phyloP scores from a whole-genome alignment of 169 alveolate genomes.

The Fabrea salina region DNA sequence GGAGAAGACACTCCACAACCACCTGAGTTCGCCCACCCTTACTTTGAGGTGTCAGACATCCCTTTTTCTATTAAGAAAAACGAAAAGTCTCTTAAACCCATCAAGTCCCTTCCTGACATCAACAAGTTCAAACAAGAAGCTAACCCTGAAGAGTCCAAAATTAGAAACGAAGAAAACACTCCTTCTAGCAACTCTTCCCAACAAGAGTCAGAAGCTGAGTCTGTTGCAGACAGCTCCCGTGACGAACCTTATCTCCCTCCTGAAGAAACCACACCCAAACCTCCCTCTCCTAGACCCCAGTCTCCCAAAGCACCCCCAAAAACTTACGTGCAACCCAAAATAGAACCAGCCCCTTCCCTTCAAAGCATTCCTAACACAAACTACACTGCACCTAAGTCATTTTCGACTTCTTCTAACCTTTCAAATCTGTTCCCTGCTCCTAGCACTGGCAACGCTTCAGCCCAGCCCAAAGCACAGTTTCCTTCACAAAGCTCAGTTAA shows the following conservation, averaged over 20 bases:
- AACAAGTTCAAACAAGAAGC: conserved; percentile 10
- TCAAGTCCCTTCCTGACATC: conserved; percentile 4
- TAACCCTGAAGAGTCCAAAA: background rate
- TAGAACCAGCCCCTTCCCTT: background rate
- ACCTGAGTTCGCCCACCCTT: conserved; percentile 18
- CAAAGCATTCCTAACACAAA: too few relatives aligned
- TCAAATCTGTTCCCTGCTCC: too few relatives aligned
- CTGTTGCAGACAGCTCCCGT: background rate
- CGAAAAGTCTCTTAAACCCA: background rate
- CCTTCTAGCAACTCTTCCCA: background rate
- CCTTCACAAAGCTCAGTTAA: too few relatives aligned
- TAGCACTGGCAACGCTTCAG: too few relatives aligned
- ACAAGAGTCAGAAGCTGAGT: background rate
- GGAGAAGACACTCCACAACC: background rate
- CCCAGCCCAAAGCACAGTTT: too few relatives aligned
- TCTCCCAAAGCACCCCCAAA: background rate
- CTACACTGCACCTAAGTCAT: too few relatives aligned
- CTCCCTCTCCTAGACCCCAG: background rate
- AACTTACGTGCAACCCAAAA: background rate
- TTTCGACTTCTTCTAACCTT: too few relatives aligned
- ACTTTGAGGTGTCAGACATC: conserved; percentile 6
- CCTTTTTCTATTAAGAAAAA: conserved; percentile 23
- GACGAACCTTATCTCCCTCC: background rate
- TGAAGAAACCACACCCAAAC: background rate
- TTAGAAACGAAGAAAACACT: background rate